Base-by-base conservation (phyloP, 345 rosid genomes). In the Citrus cavaleriei region DNA sequence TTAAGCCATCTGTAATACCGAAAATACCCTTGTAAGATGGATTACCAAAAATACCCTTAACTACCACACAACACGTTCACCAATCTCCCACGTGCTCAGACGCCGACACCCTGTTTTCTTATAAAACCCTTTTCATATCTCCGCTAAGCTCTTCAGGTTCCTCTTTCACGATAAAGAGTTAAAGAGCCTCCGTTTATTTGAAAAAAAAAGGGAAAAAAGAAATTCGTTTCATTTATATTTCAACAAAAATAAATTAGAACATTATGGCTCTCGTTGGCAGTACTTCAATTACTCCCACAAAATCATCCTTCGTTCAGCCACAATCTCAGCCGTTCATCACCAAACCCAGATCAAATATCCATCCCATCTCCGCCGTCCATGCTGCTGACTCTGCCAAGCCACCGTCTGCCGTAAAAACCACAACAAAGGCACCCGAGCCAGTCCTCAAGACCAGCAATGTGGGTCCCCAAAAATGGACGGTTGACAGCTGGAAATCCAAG, bases 401-500 rank as follows among this genome's bases (percentile, higher is more conserved):
- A 10, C 69, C 34, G 49, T 62, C 80, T 37, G 14, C 85, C 57
- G 76, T 78, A 8, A 84, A 79, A 59, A 35, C 83, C 1, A 16
- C 35, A 7, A 62, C 73, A 1, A 37, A 65, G 10, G 34, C 79
- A 2, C 16, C 79, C 25, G 70, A 62, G 24, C 61, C 78, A 2
- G 37, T 77, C 42, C 55, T 70, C 46, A 62, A 65, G 4, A 13
- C 80, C 68, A 7, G 18, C 13, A 70, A 77, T 63, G 83, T 77
- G 51, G 79, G 49, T 63, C 38, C 86, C 1, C 79, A 80, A 40
- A 85, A 84, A 84, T 91, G 94, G 94, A 77, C 82, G 27, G 6
- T 85, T 0, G 92, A 90, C 10, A 85, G 91, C 75, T 91, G 94
- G 94, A 91, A 84, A 83, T 78, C 90, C 28, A 89, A 78, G 89